Evolutionary conservation across 805 yeast species (phyloP).

Genomic region (Wilhelminamyces savonicus): DNA sequence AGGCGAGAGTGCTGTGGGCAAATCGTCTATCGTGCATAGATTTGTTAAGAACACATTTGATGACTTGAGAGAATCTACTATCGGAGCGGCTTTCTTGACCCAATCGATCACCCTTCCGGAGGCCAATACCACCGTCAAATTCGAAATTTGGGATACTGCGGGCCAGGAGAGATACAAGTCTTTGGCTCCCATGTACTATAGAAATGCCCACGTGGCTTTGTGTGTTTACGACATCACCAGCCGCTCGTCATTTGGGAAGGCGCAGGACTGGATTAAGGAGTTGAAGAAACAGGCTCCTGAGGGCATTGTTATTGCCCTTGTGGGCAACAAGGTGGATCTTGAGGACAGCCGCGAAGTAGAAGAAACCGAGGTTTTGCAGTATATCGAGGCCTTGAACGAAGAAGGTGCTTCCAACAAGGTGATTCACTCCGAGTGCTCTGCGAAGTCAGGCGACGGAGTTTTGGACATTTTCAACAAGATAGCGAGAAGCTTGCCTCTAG

Average conservation of each 20-base stretch:
- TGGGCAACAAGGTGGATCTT: constrained; percentile 74
- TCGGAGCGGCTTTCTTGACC: constrained; percentile 79
- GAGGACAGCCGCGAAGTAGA: constrained; percentile 40
- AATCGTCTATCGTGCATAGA: constrained; percentile 60
- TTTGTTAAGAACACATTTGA: constrained; percentile 71
- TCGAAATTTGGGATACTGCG: constrained; percentile 85
- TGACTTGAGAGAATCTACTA: constrained; percentile 70
- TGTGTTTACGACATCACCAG: constrained; percentile 75
- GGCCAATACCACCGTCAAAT: constrained; percentile 49
- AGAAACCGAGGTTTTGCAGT: constrained; percentile 41
- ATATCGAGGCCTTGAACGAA: constrained; percentile 33
- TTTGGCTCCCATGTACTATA: constrained; percentile 76
- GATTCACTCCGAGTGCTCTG: constrained; percentile 36
- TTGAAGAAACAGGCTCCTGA: constrained; percentile 73
- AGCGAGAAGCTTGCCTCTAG: constrained; percentile 38
- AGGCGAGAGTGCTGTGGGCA: constrained; percentile 83
- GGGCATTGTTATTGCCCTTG: constrained; percentile 71
- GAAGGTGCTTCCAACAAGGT: constrained; percentile 21
- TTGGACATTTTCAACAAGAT: constrained; percentile 33
- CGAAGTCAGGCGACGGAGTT: constrained; percentile 39
- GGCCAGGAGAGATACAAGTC: constrained; percentile 79
- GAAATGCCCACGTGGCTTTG: constrained; percentile 75
- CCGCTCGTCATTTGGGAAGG: constrained; percentile 59
- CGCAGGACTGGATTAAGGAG: constrained; percentile 74
- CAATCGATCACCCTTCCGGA: constrained; percentile 56